A percentile compares a stretch with the other conserved stretches of the same genome.
Conservation (phyloP, 2,329 filamentous ascomycete genomes). For the Phaeosphaeriaceae sp. region DNA sequence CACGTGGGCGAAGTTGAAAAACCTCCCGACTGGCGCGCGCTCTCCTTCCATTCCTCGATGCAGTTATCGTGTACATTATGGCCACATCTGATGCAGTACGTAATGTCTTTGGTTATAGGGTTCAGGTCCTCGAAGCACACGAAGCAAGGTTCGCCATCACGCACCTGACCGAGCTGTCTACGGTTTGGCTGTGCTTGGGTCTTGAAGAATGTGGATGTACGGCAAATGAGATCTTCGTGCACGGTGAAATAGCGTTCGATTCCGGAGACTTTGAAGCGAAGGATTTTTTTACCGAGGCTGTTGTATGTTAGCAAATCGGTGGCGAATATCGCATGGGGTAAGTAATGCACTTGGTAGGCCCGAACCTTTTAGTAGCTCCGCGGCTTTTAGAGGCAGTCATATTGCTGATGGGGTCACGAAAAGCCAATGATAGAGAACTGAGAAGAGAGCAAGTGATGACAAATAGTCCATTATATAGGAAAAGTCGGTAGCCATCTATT, state of each 20-base stretch:
- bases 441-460: no score
- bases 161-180: constrained; percentile 8
- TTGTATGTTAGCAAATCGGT: no score
- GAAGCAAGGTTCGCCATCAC: constrained; percentile 16
- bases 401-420: not conserved
- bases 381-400: not conserved
- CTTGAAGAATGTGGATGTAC: constrained; percentile 22
- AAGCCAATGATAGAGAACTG: no score
- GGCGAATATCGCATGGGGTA: no score
- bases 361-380: not conserved
- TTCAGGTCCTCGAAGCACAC: constrained; percentile 23
- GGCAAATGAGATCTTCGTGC: constrained; percentile 30
- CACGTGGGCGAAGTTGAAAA: constrained; percentile 4
- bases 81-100: constrained; percentile 25
- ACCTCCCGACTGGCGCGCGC: not conserved
- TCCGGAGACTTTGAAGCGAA: constrained; percentile 12
- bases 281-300: constrained; percentile 9
- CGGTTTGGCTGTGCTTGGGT: constrained; percentile 17
- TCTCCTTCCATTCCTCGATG: constrained; percentile 10
- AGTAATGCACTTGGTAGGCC: not conserved
- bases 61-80: constrained; percentile 25
- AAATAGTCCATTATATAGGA: no score
- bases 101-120: constrained; percentile 10
- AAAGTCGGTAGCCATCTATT: no score
- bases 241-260: constrained; percentile 17